phyloP scores from a whole-genome alignment of 352 stramenopile genomes.

The Vaucheria bursata region DNA sequence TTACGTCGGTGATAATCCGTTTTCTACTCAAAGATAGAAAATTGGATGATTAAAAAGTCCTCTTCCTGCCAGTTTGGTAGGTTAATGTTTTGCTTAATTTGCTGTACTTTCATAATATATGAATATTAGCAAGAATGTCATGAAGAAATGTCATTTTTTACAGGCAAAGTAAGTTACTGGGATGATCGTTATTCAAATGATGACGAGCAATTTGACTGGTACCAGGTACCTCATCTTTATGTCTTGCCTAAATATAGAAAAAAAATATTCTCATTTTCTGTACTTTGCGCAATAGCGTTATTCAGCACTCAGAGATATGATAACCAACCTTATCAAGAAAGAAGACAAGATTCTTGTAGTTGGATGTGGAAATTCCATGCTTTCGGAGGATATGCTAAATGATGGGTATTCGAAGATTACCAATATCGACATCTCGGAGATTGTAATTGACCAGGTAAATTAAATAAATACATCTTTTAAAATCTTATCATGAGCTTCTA shows the following conservation, averaged over 20 bases:
- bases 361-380: constrained; percentile 79
- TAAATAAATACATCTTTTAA: too few relatives aligned
- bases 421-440: constrained; percentile 88
- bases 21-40: too few relatives aligned
- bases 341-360: constrained; percentile 81
- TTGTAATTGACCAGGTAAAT: constrained; percentile 85
- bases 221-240: constrained; percentile 45
- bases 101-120: background rate
- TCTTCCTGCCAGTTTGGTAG: too few relatives aligned
- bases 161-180: constrained; percentile 80
- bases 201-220: constrained; percentile 57
- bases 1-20: too few relatives aligned
- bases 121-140: constrained; percentile 77
- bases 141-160: too few relatives aligned
- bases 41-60: too few relatives aligned
- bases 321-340: constrained; percentile 83
- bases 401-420: constrained; percentile 84
- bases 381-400: constrained; percentile 90
- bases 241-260: background rate
- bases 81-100: too few relatives aligned
- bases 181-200: constrained; percentile 85
- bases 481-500: too few relatives aligned
- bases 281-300: constrained; percentile 39
- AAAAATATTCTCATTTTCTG: background rate
- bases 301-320: constrained; percentile 52